These are phyloP conservation scores for Tilletia walkeri DNA, from an alignment of 1,284 basidiomycete species.

Conservation along the genomic window DNA sequence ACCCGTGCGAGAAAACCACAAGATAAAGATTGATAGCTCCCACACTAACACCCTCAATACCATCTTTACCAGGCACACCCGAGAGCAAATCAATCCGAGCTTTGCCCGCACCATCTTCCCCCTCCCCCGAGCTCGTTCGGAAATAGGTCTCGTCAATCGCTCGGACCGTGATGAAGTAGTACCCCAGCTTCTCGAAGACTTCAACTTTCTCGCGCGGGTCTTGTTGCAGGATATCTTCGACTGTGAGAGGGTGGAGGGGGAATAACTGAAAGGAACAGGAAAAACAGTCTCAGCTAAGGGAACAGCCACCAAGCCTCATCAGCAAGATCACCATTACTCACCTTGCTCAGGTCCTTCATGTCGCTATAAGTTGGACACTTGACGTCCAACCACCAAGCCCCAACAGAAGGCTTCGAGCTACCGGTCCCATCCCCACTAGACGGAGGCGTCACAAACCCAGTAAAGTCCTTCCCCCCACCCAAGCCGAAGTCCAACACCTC, in stretches of 20 bases:
- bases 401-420: neutral
- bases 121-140: constrained; percentile 58
- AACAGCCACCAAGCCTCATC: neutral
- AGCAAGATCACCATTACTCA: constrained; percentile 49
- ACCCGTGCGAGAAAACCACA: constrained; percentile 83
- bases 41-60: constrained; percentile 65
- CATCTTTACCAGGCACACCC: constrained; percentile 62
- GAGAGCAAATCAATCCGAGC: constrained; percentile 63
- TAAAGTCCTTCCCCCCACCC: too few relatives aligned
- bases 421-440: constrained; percentile 12
- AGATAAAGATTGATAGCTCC: constrained; percentile 84
- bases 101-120: constrained; percentile 12
- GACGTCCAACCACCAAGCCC: constrained; percentile 86
- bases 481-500: too few relatives aligned
- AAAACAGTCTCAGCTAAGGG: constrained; percentile 14
- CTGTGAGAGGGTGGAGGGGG: constrained; percentile 85
- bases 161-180: constrained; percentile 87
- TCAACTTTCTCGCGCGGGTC: constrained; percentile 92
- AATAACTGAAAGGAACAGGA: constrained; percentile 64
- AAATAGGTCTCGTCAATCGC: constrained; percentile 71
- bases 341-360: constrained; percentile 81
- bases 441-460: neutral
- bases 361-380: constrained; percentile 86
- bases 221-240: constrained; percentile 93
- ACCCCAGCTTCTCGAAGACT: constrained; percentile 80